These are phyloP conservation scores for Fraxinus anomala DNA, from an alignment of 257 asterid species.

Conservation along the genomic window DNA sequence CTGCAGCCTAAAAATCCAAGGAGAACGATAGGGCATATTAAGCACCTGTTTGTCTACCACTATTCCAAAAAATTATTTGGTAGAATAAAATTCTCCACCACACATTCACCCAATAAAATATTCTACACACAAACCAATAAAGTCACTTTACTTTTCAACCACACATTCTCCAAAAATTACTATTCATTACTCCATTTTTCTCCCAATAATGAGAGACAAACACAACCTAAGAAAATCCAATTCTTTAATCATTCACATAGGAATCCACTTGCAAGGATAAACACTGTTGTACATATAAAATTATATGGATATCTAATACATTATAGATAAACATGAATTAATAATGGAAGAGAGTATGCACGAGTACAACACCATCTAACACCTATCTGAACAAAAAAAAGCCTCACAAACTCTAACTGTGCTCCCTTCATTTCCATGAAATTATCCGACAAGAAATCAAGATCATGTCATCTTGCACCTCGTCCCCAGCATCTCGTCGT, in stretches of 20 bases:
- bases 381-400: slow-evolving; percentile 14
- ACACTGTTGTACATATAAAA: slow-evolving; percentile 13
- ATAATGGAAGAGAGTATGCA: slow-evolving; percentile 4
- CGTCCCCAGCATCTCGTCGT: slow-evolving; percentile 8
- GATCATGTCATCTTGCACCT: slow-evolving; percentile 6
- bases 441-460: slow-evolving; percentile 8
- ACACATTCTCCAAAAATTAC: too few relatives aligned
- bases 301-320: background rate
- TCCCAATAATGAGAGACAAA: too few relatives aligned
- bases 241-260: slow-evolving; percentile 19
- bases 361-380: slow-evolving; percentile 11
- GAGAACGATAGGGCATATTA: background rate
- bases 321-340: background rate
- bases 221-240: background rate
- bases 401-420: slow-evolving; percentile 25
- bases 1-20: background rate
- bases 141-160: too few relatives aligned
- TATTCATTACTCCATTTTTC: too few relatives aligned
- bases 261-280: slow-evolving; percentile 17
- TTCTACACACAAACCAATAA: too few relatives aligned
- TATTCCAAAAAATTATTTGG: too few relatives aligned
- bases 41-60: too few relatives aligned
- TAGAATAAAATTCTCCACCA: too few relatives aligned
- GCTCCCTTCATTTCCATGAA: slow-evolving; percentile 12
- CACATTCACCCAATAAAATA: too few relatives aligned